Conservation (phyloP, 352 stramenopile genomes). For the Pythium coloratum region DNA sequence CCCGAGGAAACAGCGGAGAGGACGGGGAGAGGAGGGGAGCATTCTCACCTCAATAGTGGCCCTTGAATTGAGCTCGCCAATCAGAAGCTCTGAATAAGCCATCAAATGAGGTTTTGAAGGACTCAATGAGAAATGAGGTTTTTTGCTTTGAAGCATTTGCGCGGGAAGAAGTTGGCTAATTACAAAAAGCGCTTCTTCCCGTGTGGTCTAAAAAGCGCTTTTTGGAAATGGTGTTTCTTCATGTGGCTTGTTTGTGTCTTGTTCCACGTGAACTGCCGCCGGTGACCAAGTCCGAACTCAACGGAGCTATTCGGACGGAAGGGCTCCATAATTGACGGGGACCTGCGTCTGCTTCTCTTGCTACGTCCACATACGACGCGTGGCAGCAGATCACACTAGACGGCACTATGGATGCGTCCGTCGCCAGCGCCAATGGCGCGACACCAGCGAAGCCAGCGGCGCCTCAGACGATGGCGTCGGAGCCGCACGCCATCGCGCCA, state of each 20-base stretch:
- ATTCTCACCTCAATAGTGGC: background rate
- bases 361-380: background rate
- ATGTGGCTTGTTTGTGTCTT: background rate
- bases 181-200: too few species aligned
- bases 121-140: background rate
- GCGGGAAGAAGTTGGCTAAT: background rate
- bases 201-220: background rate
- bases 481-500: slow-evolving; percentile 29
- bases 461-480: background rate
- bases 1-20: background rate
- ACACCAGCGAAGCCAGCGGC: background rate
- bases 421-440: background rate
- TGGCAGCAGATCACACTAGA: background rate
- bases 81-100: background rate
- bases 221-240: background rate
- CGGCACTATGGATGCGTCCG: background rate
- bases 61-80: background rate
- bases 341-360: background rate
- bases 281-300: background rate
- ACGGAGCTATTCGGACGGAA: background rate
- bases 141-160: slow-evolving; percentile 8
- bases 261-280: slow-evolving; percentile 10
- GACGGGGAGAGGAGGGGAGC: background rate
- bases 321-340: background rate
- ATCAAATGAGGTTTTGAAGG: background rate